Conservation (phyloP, 768 basidiomycete species). For the Tephrocybe sp. region DNA sequence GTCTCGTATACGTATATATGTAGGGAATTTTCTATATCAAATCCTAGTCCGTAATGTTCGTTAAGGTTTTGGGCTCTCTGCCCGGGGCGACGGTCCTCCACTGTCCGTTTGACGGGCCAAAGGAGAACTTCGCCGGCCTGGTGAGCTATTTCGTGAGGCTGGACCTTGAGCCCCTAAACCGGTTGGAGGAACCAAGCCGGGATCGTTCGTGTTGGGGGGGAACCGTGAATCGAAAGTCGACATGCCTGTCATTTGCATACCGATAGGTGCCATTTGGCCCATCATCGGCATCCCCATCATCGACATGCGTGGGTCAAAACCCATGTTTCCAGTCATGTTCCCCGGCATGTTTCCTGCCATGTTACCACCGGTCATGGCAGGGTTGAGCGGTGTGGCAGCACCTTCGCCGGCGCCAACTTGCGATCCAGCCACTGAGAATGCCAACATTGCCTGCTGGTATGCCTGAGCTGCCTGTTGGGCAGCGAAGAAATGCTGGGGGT, state of each 20-base stretch:
- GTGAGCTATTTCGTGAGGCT: constrained; percentile 50
- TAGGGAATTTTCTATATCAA: background rate
- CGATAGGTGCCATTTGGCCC: constrained; percentile 35
- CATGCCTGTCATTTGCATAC: constrained; percentile 63
- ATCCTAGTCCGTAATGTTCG: constrained; percentile 1
- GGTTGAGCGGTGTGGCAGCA: constrained; percentile 39
- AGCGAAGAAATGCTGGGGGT: constrained; percentile 82
- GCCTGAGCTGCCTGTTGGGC: constrained; percentile 85
- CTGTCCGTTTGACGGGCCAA: constrained; percentile 32
- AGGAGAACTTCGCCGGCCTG: constrained; percentile 54
- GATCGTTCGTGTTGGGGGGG: constrained; percentile 36
- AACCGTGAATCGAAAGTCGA: constrained; percentile 59
- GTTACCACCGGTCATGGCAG: constrained; percentile 53
- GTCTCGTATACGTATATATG: background rate
- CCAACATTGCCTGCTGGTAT: constrained; percentile 88
- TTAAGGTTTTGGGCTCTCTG: constrained; percentile 34
- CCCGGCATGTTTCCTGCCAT: constrained; percentile 31
- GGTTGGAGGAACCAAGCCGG: constrained; percentile 36
- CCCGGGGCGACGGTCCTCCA: constrained; percentile 28
- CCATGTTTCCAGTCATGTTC: constrained; percentile 24
- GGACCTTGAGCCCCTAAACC: constrained; percentile 29
- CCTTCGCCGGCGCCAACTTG: constrained; percentile 57
- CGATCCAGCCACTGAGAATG: constrained; percentile 72
- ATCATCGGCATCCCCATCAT: constrained; percentile 80
- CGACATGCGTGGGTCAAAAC: constrained; percentile 75